Evolutionary conservation across 225 moss, liverwort and hornwort genomes (phyloP).

Genomic region (Sphagnum tenellum): DNA sequence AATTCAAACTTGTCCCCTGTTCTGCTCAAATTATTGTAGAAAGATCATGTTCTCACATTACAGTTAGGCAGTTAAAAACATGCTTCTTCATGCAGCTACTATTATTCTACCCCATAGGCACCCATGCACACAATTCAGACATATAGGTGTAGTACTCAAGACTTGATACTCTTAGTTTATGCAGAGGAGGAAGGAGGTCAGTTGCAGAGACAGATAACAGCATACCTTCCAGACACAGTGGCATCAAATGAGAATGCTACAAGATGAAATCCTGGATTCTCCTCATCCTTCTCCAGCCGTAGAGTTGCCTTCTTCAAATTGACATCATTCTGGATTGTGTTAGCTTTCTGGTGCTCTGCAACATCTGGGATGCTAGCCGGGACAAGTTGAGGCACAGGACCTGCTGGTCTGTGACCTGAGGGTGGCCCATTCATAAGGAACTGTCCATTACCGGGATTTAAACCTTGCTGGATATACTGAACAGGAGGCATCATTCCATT

Average conservation of each 20-base stretch:
- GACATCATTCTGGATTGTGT: constrained; percentile 83
- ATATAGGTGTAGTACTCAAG: too few species aligned
- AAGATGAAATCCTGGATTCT: constrained; percentile 73
- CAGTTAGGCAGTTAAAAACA: too few species aligned
- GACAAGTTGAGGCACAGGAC: constrained; percentile 2
- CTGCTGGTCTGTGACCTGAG: constrained; percentile 24
- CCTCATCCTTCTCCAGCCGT: constrained; percentile 74
- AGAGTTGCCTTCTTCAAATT: constrained; percentile 88
- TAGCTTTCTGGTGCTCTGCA: constrained; percentile 73
- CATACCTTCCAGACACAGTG: constrained; percentile 78
- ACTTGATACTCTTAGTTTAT: too few species aligned
- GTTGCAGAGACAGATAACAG: too few species aligned
- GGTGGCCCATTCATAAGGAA: constrained; percentile 60
- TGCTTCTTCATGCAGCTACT: too few species aligned
- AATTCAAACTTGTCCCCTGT: too few species aligned
- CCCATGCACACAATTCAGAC: too few species aligned
- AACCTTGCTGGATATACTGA: constrained; percentile 45
- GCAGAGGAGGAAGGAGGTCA: too few species aligned
- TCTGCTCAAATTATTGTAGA: too few species aligned
- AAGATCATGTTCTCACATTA: too few species aligned
- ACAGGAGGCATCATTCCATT: constrained; percentile 24
- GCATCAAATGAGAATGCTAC: constrained; percentile 95
- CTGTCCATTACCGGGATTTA: constrained; percentile 62
- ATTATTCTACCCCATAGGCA: too few species aligned
- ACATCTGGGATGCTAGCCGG: constrained; percentile 12